Percentiles rank a stretch among this genome's conserved stretches.
Conservation (phyloP, 768 basidiomycete genomes). For the Epithele typhae region DNA sequence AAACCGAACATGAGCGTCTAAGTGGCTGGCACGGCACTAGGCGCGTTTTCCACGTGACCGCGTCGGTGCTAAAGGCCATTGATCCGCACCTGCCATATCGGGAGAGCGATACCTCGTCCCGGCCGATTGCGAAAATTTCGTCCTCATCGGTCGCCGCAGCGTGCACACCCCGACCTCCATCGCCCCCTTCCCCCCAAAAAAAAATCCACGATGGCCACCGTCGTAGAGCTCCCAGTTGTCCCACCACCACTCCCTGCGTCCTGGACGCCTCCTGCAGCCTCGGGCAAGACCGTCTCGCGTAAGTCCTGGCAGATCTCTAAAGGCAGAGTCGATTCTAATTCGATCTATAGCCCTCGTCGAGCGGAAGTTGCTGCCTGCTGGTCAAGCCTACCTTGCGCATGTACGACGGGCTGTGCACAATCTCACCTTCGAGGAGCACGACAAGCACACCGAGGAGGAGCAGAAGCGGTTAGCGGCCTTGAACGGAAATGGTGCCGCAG, state of each 20-base stretch:
- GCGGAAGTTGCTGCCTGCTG: constrained; percentile 72
- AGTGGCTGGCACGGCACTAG: too few relatives aligned
- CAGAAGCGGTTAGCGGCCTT: constrained; percentile 46
- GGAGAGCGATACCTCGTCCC: background rate
- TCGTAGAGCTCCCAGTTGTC: constrained; percentile 35
- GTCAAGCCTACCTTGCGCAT: constrained; percentile 82
- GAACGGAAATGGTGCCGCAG: constrained; percentile 40
- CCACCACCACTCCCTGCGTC: constrained; percentile 40
- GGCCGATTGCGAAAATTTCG: constrained; percentile 9
- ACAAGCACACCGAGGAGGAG: constrained; percentile 57
- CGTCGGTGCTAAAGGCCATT: too few relatives aligned
- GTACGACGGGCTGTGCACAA: constrained; percentile 70
- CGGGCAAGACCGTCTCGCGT: constrained; percentile 33
- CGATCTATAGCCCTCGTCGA: constrained; percentile 33
- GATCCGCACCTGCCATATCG: too few relatives aligned
- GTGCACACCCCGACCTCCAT: background rate
- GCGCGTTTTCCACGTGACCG: too few relatives aligned
- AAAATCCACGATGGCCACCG: constrained; percentile 23
- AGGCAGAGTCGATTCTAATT: constrained; percentile 6
- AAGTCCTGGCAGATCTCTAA: constrained; percentile 6
- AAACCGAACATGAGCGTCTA: too few relatives aligned
- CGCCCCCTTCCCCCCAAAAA: constrained; percentile 2
- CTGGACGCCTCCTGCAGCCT: constrained; percentile 38
- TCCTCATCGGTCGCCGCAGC: background rate
- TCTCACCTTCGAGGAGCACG: constrained; percentile 80